A percentile compares a stretch with the other conserved stretches of the same genome.
Conservation (phyloP, 1,284 basidiomycete genomes). For the Pseudozyma hubeiensis region DNA sequence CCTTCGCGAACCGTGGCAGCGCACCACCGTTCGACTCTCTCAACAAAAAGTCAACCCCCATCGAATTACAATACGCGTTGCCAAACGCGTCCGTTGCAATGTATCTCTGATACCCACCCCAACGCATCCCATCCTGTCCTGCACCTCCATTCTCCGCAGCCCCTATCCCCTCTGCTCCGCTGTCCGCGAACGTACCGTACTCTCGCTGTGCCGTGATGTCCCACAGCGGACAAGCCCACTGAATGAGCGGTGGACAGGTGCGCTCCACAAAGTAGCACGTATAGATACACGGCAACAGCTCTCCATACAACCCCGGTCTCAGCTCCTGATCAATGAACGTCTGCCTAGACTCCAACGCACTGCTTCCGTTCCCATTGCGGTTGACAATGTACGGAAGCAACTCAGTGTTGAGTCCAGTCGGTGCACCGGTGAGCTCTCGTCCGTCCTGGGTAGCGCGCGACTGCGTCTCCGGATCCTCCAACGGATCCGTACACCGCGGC, state of each 20-base stretch:
- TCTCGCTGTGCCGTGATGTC: conserved; percentile 64
- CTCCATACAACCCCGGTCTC: conserved; percentile 59
- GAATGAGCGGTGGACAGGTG: conserved; percentile 61
- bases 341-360: conserved; percentile 45
- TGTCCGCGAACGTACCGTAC: conserved; percentile 67
- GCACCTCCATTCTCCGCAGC: conserved; percentile 61
- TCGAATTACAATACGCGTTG: conserved; percentile 64
- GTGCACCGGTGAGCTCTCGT: conserved; percentile 52
- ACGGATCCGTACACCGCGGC: conserved; percentile 69
- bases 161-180: conserved; percentile 55
- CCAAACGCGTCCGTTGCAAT: conserved; percentile 67
- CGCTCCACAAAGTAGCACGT: conserved; percentile 64
- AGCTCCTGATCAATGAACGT: conserved; percentile 60
- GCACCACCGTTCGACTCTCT: conserved; percentile 39
- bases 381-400: conserved; percentile 66
- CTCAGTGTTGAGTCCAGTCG: conserved; percentile 50
- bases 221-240: conserved; percentile 65
- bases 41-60: conserved; percentile 62
- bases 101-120: conserved; percentile 61
- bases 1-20: background rate
- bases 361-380: conserved; percentile 45
- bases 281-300: conserved; percentile 65
- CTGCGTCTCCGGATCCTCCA: conserved; percentile 41
- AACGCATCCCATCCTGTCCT: conserved; percentile 56
- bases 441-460: conserved; percentile 57